These are phyloP conservation scores for Mucor racemosus DNA, from an alignment of 371 early-diverging fungal genomes.

Conservation along the genomic window DNA sequence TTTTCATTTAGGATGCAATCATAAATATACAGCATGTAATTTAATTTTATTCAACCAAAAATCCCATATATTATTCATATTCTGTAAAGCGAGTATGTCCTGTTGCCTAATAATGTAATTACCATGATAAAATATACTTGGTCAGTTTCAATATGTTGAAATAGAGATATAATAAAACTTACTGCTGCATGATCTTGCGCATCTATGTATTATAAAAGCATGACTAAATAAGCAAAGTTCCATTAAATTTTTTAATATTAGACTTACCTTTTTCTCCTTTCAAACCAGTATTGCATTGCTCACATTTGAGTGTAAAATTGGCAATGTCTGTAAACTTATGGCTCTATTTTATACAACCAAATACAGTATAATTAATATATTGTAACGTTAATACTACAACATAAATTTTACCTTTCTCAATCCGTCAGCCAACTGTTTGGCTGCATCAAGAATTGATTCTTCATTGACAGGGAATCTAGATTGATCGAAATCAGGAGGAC, in stretches of 20 bases:
- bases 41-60: too few relatives aligned
- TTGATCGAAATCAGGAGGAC: conserved; percentile 60
- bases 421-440: conserved; percentile 42
- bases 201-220: conserved; percentile 14
- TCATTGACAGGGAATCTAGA: conserved; percentile 49
- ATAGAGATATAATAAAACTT: not conserved
- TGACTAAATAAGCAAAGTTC: not conserved
- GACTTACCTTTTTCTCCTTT: conserved; percentile 62
- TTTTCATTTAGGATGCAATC: too few relatives aligned
- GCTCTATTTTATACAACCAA: conserved; percentile 31
- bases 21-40: too few relatives aligned
- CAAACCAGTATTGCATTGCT: conserved; percentile 55
- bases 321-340: conserved; percentile 64
- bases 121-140: not conserved
- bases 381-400: not conserved
- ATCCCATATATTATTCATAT: conserved; percentile 13
- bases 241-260: not conserved
- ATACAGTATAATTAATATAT: not conserved
- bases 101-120: conserved; percentile 17
- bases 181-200: conserved; percentile 39
- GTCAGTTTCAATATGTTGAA: not conserved
- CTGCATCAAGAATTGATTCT: conserved; percentile 43
- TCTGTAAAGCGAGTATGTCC: conserved; percentile 40
- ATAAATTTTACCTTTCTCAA: conserved; percentile 45
- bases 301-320: conserved; percentile 61